A percentile compares a stretch with the other conserved stretches of the same genome.
These are phyloP conservation scores for Pittosporum tobira DNA, from an alignment of 129 eudicot genomes.

Conservation along the genomic window DNA sequence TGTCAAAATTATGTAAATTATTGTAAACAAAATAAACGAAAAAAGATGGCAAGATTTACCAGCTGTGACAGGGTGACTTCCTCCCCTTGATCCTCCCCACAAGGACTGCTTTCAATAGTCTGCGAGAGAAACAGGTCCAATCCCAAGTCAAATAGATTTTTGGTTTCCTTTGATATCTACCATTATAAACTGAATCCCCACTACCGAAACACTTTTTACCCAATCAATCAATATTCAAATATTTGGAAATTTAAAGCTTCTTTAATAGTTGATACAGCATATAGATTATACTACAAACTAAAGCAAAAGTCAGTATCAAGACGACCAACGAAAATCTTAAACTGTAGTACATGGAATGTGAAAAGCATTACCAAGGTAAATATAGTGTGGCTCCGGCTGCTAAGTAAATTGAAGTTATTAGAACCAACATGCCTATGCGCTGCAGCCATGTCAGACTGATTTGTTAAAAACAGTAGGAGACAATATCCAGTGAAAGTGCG, in stretches of 20 bases:
- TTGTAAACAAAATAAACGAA: not conserved
- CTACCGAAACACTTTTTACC: not conserved
- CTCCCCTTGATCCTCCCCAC: slow-evolving; percentile 63
- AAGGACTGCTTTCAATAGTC: slow-evolving; percentile 80
- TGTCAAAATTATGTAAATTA: slow-evolving; percentile 7
- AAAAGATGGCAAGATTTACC: slow-evolving; percentile 28
- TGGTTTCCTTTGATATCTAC: not conserved
- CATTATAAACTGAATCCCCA: not conserved
- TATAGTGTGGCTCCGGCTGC: slow-evolving; percentile 92
- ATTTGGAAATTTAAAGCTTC: not conserved
- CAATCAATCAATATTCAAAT: slow-evolving; percentile 3
- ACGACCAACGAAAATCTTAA: not conserved
- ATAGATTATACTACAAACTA: not conserved
- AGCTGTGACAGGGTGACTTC: slow-evolving; percentile 71
- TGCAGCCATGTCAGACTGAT: slow-evolving; percentile 25
- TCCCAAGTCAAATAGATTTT: not conserved
- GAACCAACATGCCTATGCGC: slow-evolving; percentile 94
- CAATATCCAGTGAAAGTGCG: not conserved
- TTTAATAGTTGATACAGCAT: not conserved
- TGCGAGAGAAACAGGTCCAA: slow-evolving; percentile 20
- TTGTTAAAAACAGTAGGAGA: not conserved
- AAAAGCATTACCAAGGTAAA: slow-evolving; percentile 62
- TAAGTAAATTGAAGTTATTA: slow-evolving; percentile 72
- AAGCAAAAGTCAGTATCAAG: not conserved
- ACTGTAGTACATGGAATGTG: not conserved